Conservation (phyloP, 495 filamentous ascomycete genomes). For the Corynascus novoguineensis region DNA sequence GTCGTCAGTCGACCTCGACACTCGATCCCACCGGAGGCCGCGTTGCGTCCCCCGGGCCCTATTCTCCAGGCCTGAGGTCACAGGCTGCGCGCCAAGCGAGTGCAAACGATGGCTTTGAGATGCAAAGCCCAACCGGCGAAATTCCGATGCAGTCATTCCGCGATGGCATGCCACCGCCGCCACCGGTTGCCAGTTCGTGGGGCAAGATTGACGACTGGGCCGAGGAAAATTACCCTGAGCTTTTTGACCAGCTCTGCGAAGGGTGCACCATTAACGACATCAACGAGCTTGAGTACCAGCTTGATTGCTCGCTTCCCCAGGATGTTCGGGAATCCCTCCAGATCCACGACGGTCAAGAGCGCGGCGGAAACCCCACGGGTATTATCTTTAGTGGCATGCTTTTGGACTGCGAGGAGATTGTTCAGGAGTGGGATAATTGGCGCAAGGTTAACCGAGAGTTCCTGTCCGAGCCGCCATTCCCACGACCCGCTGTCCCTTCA, state of each 20-base stretch:
- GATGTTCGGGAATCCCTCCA: conserved; percentile 90
- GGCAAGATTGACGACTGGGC: conserved; percentile 87
- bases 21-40: conserved; percentile 42
- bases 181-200: conserved; percentile 86
- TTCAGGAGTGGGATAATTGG: conserved; percentile 98
- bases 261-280: conserved; percentile 89
- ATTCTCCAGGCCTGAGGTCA: conserved; percentile 87
- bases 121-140: conserved; percentile 63
- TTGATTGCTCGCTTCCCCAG: conserved; percentile 89
- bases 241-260: conserved; percentile 88
- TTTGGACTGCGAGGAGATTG: conserved; percentile 95
- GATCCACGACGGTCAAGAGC: conserved; percentile 92
- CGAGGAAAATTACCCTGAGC: conserved; percentile 90
- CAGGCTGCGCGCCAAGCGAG: conserved; percentile 55
- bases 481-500: conserved; percentile 52
- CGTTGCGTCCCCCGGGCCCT: conserved; percentile 63
- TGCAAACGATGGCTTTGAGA: conserved; percentile 57
- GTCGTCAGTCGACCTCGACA: conserved; percentile 50
- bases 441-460: conserved; percentile 85
- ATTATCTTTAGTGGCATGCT: conserved; percentile 93
- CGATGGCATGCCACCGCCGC: conserved; percentile 83
- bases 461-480: conserved; percentile 52
- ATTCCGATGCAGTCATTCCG: conserved; percentile 97
- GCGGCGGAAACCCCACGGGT: conserved; percentile 83
- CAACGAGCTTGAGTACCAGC: conserved; percentile 92